Evolutionary conservation across 2,329 filamentous ascomycete species (phyloP).

Genomic region (Diatrype stigma): DNA sequence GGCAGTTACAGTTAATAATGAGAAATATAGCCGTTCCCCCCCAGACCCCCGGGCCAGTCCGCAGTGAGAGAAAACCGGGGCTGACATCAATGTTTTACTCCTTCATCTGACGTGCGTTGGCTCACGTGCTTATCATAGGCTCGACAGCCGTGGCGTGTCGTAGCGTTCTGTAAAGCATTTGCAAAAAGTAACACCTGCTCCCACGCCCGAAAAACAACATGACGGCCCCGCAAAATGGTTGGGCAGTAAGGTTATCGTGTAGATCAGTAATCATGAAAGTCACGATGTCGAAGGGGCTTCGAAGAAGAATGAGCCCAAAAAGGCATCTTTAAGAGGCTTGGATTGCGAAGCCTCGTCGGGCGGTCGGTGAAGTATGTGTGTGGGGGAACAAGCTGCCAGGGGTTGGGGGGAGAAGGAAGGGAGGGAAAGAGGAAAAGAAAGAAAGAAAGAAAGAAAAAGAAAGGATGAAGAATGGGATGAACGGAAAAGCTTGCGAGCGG

Average conservation of each 20-base stretch:
- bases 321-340: background rate
- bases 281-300: background rate
- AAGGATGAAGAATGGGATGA: background rate
- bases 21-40: background rate
- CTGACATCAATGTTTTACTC: background rate
- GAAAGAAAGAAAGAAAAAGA: too few relatives aligned
- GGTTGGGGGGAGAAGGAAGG: background rate
- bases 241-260: background rate
- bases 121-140: background rate
- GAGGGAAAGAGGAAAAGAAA: background rate
- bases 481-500: conserved; percentile 5
- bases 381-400: background rate
- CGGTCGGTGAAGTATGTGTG: too few relatives aligned
- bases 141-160: background rate
- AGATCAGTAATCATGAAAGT: background rate
- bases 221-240: background rate
- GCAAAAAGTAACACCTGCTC: too few relatives aligned
- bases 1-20: background rate
- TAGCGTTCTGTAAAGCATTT: too few relatives aligned
- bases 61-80: background rate
- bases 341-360: too few relatives aligned
- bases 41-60: background rate
- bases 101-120: background rate
- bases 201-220: too few relatives aligned
- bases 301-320: background rate